These are phyloP conservation scores for Ceratobasidium sp. DNA, from an alignment of 1,284 basidiomycete genomes.

Conservation along the genomic window DNA sequence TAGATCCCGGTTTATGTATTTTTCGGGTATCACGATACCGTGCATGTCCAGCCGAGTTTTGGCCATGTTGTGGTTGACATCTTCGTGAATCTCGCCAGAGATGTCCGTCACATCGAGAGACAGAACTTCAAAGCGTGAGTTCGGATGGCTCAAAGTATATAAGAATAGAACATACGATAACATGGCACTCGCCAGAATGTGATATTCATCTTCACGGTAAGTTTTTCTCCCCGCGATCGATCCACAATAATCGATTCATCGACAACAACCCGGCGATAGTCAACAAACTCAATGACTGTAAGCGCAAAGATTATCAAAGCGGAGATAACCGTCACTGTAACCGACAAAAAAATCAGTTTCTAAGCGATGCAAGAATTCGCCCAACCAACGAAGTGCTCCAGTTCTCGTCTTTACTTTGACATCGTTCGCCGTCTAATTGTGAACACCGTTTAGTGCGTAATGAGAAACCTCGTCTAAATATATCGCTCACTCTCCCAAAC, in stretches of 20 bases:
- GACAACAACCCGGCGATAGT: constrained; percentile 86
- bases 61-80: constrained; percentile 86
- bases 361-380: too few relatives aligned
- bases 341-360: not conserved
- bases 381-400: constrained; percentile 87
- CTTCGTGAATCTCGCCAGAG: constrained; percentile 91
- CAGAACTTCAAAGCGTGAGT: constrained; percentile 68
- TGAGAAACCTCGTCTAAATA: constrained; percentile 22
- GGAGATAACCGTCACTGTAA: constrained; percentile 87
- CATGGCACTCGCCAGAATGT: constrained; percentile 98
- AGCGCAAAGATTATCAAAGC: constrained; percentile 91
- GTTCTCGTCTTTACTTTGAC: constrained; percentile 97
- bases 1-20: constrained; percentile 57
- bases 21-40: constrained; percentile 65
- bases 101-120: constrained; percentile 99
- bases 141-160: not conserved
- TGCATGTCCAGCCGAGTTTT: constrained; percentile 78
- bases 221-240: constrained; percentile 91
- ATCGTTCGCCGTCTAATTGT: constrained; percentile 90
- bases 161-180: constrained; percentile 75
- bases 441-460: too few relatives aligned
- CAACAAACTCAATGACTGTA: constrained; percentile 92
- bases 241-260: constrained; percentile 94
- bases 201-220: constrained; percentile 91
- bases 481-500: constrained; percentile 86